Evolutionary conservation across 768 basidiomycete species (phyloP).

Genomic region (Podaxis pistillaris): DNA sequence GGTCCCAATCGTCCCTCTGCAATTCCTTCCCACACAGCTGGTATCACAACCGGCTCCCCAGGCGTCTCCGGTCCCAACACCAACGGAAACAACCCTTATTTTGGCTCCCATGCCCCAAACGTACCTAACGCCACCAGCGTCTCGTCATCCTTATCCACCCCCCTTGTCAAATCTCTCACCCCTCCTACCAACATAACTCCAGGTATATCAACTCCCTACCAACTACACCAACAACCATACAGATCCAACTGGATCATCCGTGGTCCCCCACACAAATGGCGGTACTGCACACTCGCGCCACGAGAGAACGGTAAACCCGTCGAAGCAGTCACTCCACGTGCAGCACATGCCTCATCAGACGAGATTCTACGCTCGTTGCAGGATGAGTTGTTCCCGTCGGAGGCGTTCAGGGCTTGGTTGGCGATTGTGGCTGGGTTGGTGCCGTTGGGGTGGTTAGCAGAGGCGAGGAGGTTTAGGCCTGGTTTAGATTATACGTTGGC

Average conservation of each 20-base stretch:
- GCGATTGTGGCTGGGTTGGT: conserved; percentile 68
- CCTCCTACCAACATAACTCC: not conserved
- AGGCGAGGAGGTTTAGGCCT: conserved; percentile 86
- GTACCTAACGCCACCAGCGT: not conserved
- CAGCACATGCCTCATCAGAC: conserved; percentile 51
- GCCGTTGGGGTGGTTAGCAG: conserved; percentile 68
- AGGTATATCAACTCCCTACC: not conserved
- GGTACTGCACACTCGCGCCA: conserved; percentile 72
- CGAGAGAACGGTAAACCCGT: conserved; percentile 34
- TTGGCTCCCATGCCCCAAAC: not conserved
- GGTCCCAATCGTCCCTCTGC: conserved; percentile 47
- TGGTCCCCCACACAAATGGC: conserved; percentile 94
- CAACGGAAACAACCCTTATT: not conserved
- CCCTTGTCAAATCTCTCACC: too few relatives aligned
- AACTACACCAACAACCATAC: not conserved
- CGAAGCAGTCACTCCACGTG: conserved; percentile 49
- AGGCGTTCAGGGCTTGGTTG: conserved; percentile 92
- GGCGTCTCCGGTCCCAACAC: not conserved
- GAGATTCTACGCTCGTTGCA: conserved; percentile 67
- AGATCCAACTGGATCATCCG: conserved; percentile 57
- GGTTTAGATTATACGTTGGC: conserved; percentile 96
- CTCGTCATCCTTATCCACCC: too few relatives aligned
- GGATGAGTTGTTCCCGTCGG: conserved; percentile 72
- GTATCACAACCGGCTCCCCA: conserved; percentile 24
- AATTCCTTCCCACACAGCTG: conserved; percentile 70